Percentiles rank a stretch among this genome's conserved stretches.
Evolutionary conservation across 768 basidiomycete genomes (phyloP).

Genomic region (Mycena leptocephala): DNA sequence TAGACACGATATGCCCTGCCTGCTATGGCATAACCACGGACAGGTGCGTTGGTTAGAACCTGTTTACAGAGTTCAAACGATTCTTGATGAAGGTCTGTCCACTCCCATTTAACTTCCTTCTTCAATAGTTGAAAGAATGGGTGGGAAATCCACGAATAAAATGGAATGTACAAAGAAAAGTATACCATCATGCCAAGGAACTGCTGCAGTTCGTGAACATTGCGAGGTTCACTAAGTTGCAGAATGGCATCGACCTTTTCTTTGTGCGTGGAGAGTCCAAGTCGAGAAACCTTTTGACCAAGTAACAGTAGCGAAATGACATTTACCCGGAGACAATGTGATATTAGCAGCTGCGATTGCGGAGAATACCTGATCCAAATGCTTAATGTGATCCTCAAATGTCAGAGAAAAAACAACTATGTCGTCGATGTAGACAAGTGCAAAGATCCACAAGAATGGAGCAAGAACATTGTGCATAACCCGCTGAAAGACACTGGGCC

Average conservation of each 20-base stretch:
- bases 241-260: conserved; percentile 56
- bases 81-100: conserved; percentile 39
- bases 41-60: conserved; percentile 47
- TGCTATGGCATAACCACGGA: conserved; percentile 46
- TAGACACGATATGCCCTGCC: conserved; percentile 52
- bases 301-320: conserved; percentile 53
- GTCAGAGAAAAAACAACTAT: conserved; percentile 52
- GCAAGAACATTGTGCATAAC: conserved; percentile 57
- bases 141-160: conserved; percentile 48
- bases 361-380: conserved; percentile 48
- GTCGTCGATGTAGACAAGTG: conserved; percentile 60
- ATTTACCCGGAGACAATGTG: conserved; percentile 53
- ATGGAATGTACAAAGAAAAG: conserved; percentile 54
- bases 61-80: conserved; percentile 48
- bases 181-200: no score
- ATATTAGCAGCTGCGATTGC: conserved; percentile 46
- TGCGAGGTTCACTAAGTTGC: conserved; percentile 43
- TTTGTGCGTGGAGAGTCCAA: no score
- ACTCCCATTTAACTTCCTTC: conserved; percentile 42
- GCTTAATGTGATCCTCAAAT: conserved; percentile 47
- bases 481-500: conserved; percentile 58
- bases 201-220: conserved; percentile 46
- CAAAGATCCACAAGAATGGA: conserved; percentile 56
- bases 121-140: conserved; percentile 52
- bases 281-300: conserved; percentile 61